Evolutionary conservation across 352 stramenopile species (phyloP).

Genomic region (Elongisporangium undulatum): DNA sequence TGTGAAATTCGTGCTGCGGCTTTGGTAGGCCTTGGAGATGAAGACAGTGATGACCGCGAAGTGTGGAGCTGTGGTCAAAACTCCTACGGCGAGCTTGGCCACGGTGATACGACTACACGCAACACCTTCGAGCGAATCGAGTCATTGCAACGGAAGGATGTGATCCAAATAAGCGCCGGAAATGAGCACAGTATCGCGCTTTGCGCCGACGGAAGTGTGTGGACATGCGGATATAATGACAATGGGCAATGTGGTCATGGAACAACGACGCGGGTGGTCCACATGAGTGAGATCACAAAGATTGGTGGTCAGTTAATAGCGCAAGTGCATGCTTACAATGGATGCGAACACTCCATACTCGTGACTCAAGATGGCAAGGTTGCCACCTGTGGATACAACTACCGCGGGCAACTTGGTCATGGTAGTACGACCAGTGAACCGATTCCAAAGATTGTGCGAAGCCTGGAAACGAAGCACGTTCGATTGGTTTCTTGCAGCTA

Average conservation of each 20-base stretch:
- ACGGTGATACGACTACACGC: slow-evolving; percentile 84
- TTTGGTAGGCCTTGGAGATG: slow-evolving; percentile 10
- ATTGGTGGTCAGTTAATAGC: slow-evolving; percentile 38
- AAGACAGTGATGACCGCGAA: slow-evolving; percentile 64
- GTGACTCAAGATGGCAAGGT: slow-evolving; percentile 73
- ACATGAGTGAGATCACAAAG: slow-evolving; percentile 71
- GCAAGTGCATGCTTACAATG: slow-evolving; percentile 92
- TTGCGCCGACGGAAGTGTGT: slow-evolving; percentile 65
- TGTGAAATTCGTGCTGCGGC: not conserved
- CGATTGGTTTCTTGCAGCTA: slow-evolving; percentile 90
- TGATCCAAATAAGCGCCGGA: slow-evolving; percentile 82
- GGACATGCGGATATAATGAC: slow-evolving; percentile 92
- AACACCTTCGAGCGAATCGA: slow-evolving; percentile 82
- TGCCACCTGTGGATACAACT: slow-evolving; percentile 92
- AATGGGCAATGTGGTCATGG: slow-evolving; percentile 92
- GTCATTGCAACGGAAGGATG: slow-evolving; percentile 66
- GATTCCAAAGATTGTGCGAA: slow-evolving; percentile 73
- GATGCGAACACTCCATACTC: slow-evolving; percentile 90
- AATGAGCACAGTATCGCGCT: slow-evolving; percentile 92
- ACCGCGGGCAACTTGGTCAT: slow-evolving; percentile 89
- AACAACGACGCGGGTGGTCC: slow-evolving; percentile 67
- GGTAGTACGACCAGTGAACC: slow-evolving; percentile 86
- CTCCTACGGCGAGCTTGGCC: slow-evolving; percentile 90
- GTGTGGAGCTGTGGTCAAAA: slow-evolving; percentile 95
- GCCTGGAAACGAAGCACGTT: slow-evolving; percentile 64